Conservation (phyloP, 2,329 filamentous ascomycete genomes). For the Karstenula rhodostoma region DNA sequence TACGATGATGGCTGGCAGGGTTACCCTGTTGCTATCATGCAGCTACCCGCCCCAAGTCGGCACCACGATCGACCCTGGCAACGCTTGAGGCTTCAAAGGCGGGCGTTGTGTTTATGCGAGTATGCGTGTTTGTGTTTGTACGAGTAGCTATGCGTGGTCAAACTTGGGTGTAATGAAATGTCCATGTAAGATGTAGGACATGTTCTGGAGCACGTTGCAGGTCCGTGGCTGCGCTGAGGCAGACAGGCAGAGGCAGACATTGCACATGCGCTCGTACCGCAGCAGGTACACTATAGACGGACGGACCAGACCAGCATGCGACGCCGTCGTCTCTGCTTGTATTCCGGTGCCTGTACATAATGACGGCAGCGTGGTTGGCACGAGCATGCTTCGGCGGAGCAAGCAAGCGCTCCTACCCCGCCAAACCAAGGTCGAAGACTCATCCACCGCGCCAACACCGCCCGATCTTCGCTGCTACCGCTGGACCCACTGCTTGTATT, state of each 20-base stretch:
- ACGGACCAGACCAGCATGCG: neutral
- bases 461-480: conserved; percentile 10
- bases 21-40: conserved; percentile 10
- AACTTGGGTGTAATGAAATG: no score
- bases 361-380: neutral
- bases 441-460: conserved; percentile 11
- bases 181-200: no score
- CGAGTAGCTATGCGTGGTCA: neutral
- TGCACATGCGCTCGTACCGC: no score
- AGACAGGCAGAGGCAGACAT: no score
- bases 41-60: neutral
- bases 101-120: neutral
- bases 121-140: neutral
- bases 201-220: no score
- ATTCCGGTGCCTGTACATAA: neutral
- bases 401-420: conserved; percentile 1
- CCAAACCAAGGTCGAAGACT: neutral
- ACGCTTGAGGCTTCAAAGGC: neutral
- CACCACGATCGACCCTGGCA: neutral
- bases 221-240: no score
- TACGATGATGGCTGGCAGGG: neutral
- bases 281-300: no score
- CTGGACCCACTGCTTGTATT: conserved; percentile 5
- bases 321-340: neutral
- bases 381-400: neutral